A percentile compares a stretch with the other conserved stretches of the same genome.
Conservation (phyloP, 2,329 filamentous ascomycete species). For the Ceratocystis eucalypticola region DNA sequence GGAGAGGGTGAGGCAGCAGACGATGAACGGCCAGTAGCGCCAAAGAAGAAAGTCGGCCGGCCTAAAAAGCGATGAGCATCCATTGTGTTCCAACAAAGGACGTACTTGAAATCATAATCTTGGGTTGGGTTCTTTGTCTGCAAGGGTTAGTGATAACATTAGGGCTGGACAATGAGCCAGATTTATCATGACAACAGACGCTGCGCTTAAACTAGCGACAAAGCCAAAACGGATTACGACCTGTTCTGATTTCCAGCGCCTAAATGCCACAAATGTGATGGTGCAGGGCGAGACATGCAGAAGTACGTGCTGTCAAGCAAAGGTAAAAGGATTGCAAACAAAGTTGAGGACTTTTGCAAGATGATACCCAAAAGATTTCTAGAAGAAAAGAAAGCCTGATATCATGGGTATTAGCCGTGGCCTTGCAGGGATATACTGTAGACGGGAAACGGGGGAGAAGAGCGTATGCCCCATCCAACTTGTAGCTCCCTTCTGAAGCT, state of each 20-base stretch:
- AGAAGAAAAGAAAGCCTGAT: not conserved
- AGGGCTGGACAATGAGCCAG: not conserved
- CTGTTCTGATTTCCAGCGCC: not conserved
- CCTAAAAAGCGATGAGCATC: constrained; percentile 30
- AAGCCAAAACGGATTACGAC: not conserved
- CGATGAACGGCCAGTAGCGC: constrained; percentile 26
- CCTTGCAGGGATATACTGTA: not conserved
- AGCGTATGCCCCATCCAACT: not conserved
- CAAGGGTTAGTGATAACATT: not conserved
- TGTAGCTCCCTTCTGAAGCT: not conserved
- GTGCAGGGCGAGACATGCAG: not conserved
- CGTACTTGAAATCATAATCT: not conserved
- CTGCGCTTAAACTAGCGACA: not conserved
- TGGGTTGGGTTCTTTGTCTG: not conserved
- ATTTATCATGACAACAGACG: not conserved
- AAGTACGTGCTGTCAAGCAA: not conserved
- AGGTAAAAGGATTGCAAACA: not conserved
- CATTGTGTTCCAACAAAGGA: not conserved
- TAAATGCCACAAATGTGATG: not conserved
- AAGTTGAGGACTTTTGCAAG: not conserved
- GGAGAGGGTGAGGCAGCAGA: constrained; percentile 55
- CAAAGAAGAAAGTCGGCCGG: constrained; percentile 34
- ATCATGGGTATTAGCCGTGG: not conserved
- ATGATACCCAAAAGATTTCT: not conserved
- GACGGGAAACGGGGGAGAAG: not conserved